phyloP scores from a whole-genome alignment of 768 basidiomycete genomes.

The Sutorius australiensis region DNA sequence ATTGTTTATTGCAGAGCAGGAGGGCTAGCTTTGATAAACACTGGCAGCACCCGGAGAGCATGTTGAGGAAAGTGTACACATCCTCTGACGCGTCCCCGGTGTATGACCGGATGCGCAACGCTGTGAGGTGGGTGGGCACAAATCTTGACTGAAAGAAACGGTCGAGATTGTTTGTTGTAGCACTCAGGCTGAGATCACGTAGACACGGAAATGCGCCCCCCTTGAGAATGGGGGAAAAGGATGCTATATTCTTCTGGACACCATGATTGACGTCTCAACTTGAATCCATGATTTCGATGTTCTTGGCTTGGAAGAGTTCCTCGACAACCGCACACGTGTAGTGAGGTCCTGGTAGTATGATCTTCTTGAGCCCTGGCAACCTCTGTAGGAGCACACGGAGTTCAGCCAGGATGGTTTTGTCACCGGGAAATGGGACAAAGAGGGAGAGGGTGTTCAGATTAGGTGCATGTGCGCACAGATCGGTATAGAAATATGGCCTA shows the following conservation, averaged over 20 bases:
- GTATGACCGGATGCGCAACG: constrained; percentile 51
- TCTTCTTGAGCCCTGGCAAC: constrained; percentile 43
- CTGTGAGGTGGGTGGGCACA: constrained; percentile 46
- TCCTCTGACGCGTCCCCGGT: constrained; percentile 40
- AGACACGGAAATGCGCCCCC: constrained; percentile 53
- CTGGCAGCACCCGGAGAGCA: constrained; percentile 45
- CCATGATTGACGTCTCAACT: constrained; percentile 49
- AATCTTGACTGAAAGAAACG: constrained; percentile 42
- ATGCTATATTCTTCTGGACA: constrained; percentile 38
- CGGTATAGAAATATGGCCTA: constrained; percentile 28
- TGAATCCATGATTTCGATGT: constrained; percentile 50
- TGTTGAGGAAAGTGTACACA: constrained; percentile 42
- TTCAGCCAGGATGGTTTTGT: constrained; percentile 36
- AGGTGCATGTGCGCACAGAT: constrained; percentile 49
- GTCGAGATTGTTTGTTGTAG: constrained; percentile 41
- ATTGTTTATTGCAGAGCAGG: constrained; percentile 28
- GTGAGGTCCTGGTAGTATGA: constrained; percentile 51
- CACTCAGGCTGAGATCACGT: constrained; percentile 49
- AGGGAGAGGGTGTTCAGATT: constrained; percentile 46
- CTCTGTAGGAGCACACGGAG: constrained; percentile 37
- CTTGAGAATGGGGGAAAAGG: constrained; percentile 41
- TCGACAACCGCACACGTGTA: constrained; percentile 47
- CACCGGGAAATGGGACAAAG: constrained; percentile 39
- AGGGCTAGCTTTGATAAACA: constrained; percentile 43
- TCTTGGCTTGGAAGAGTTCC: constrained; percentile 39